Evolutionary conservation across 2,329 filamentous ascomycete species (phyloP).

Genomic region (Arthrobotrys pseudoclavata): DNA sequence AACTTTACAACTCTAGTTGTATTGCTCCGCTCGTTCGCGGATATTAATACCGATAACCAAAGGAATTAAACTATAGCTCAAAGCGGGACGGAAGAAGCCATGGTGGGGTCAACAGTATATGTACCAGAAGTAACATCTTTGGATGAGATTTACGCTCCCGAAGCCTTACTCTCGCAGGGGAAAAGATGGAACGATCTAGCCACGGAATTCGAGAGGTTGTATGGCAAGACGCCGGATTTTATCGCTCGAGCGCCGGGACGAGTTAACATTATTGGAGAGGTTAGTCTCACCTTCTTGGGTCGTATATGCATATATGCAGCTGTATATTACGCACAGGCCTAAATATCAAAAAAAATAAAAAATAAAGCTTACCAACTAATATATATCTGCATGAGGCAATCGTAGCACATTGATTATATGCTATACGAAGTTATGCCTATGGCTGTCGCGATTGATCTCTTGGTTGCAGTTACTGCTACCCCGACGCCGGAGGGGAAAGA

Average conservation of each 20-base stretch:
- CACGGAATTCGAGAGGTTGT: conserved; percentile 77
- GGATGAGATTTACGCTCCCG: conserved; percentile 84
- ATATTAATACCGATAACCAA: not conserved
- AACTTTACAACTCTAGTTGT: not conserved
- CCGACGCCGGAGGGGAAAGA: conserved; percentile 70
- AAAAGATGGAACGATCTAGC: conserved; percentile 82
- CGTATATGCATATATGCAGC: not conserved
- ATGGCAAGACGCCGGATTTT: conserved; percentile 80
- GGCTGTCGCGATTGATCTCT: conserved; percentile 90
- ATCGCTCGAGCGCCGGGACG: conserved; percentile 90
- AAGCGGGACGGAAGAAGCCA: conserved; percentile 21
- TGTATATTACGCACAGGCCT: not conserved
- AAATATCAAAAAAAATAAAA: too few relatives aligned
- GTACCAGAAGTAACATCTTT: conserved; percentile 79
- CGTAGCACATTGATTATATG: conserved; percentile 92
- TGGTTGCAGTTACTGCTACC: conserved; percentile 77
- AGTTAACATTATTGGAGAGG: conserved; percentile 96
- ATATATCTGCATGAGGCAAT: not conserved
- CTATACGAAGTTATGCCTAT: conserved; percentile 96
- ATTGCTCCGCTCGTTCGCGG: not conserved
- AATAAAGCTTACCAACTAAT: not conserved
- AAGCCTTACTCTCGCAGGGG: conserved; percentile 77
- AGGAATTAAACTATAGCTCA: not conserved
- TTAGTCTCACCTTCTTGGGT: conserved; percentile 23
- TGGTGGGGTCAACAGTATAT: conserved; percentile 68